A percentile compares a stretch with the other conserved stretches of the same genome.
These are phyloP conservation scores for Actinomortierella ambigua DNA, from an alignment of 371 early-diverging fungal genomes.

Conservation along the genomic window DNA sequence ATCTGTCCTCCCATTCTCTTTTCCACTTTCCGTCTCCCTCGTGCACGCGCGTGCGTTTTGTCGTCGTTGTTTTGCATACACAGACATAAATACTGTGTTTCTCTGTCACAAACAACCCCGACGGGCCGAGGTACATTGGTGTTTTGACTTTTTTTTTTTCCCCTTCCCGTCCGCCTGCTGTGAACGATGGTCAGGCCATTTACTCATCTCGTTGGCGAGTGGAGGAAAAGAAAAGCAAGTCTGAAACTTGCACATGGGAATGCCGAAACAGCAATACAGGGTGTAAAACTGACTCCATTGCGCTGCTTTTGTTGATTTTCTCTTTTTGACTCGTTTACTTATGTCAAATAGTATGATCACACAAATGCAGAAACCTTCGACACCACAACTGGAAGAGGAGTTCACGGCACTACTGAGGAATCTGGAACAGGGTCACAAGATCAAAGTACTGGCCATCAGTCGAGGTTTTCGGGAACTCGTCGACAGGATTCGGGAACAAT, in stretches of 20 bases:
- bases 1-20: constrained; percentile 9
- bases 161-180: too few species aligned
- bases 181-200: too few species aligned
- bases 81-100: not conserved
- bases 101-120: not conserved
- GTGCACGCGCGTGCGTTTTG: not conserved
- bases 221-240: too few species aligned
- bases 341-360: constrained; percentile 30
- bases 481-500: constrained; percentile 18
- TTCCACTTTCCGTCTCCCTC: not conserved
- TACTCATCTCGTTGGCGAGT: too few species aligned
- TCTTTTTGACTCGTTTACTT: too few species aligned
- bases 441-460: constrained; percentile 43
- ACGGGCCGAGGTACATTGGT: too few species aligned
- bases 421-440: constrained; percentile 41
- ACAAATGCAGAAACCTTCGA: constrained; percentile 45
- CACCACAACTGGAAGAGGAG: constrained; percentile 38
- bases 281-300: constrained; percentile 2
- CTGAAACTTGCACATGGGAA: too few species aligned
- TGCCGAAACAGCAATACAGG: too few species aligned
- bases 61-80: not conserved
- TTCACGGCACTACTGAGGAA: constrained; percentile 35
- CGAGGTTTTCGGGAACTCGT: constrained; percentile 37
- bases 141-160: too few species aligned
- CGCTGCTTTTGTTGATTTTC: too few species aligned